Conservation (phyloP, 345 rosid genomes). For the Raphanus sativus region DNA sequence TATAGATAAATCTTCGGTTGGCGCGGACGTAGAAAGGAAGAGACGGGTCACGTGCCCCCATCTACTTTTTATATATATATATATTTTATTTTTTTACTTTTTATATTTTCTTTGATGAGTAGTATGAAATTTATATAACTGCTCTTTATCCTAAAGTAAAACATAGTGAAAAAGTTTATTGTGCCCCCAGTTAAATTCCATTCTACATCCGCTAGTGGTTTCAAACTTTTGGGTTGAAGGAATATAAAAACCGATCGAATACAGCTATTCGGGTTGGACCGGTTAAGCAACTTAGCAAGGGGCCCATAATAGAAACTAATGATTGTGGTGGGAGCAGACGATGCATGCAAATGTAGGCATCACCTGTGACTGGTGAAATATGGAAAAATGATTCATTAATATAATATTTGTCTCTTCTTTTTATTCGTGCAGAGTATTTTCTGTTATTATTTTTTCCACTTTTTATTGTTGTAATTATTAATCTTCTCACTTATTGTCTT, state of each 20-base stretch:
- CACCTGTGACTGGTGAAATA: slow-evolving; percentile 36
- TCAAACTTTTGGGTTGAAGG: not conserved
- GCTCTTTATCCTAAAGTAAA: no score
- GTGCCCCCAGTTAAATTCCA: no score
- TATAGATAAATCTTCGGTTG: slow-evolving; percentile 7
- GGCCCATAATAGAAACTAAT: slow-evolving; percentile 38
- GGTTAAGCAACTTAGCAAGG: slow-evolving; percentile 1
- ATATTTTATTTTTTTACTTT: no score
- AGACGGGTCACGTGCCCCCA: no score
- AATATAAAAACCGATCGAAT: slow-evolving; percentile 1
- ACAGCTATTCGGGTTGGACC: slow-evolving; percentile 7
- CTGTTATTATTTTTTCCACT: not conserved
- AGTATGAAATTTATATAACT: no score
- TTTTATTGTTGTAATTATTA: not conserved
- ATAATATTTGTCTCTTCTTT: slow-evolving; percentile 26
- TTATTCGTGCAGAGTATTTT: not conserved
- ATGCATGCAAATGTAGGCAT: slow-evolving; percentile 42
- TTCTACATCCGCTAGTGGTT: no score
- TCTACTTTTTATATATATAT: no score
- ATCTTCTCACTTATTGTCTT: slow-evolving; percentile 14
- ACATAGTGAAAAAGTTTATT: no score
- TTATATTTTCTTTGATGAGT: no score
- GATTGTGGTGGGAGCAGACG: slow-evolving; percentile 38
- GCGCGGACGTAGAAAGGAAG: no score
- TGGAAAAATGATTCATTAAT: slow-evolving; percentile 6